Evolutionary conservation across 768 basidiomycete species (phyloP).

Genomic region (Pseudohyphozyma bogoriensis): DNA sequence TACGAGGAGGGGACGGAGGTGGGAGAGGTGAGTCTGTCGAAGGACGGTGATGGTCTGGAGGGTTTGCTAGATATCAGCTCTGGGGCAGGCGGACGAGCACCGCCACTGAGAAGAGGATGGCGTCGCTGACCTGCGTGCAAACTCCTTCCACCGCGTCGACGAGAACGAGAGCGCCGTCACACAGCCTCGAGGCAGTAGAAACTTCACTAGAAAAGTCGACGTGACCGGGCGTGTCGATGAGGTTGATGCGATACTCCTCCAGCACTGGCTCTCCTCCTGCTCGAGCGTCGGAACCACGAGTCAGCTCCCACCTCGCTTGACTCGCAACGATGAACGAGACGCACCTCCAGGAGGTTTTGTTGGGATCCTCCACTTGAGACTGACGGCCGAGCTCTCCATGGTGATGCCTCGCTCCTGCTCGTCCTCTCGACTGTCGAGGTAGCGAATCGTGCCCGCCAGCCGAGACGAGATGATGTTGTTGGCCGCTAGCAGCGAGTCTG

Average conservation of each 20-base stretch:
- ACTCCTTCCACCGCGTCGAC: constrained; percentile 98
- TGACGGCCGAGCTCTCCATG: constrained; percentile 96
- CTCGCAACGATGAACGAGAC: constrained; percentile 13
- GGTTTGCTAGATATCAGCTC: constrained; percentile 5
- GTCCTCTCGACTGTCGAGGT: constrained; percentile 89
- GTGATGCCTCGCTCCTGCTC: constrained; percentile 97
- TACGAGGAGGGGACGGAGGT: constrained; percentile 78
- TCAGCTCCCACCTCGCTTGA: constrained; percentile 47
- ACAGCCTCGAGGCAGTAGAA: constrained; percentile 81
- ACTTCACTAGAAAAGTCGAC: constrained; percentile 98
- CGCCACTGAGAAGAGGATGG: constrained; percentile 1
- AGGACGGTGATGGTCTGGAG: constrained; percentile 84
- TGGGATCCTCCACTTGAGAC: constrained; percentile 69
- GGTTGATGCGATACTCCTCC: constrained; percentile 74
- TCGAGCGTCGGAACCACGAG: not conserved
- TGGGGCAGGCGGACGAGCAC: too few species aligned
- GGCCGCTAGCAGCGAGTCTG: constrained; percentile 88
- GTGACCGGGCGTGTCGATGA: constrained; percentile 98
- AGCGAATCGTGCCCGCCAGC: constrained; percentile 93
- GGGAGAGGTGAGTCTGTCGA: constrained; percentile 85
- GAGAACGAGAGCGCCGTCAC: constrained; percentile 88
- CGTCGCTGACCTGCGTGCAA: constrained; percentile 73
- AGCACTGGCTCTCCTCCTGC: constrained; percentile 35
- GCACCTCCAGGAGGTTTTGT: constrained; percentile 42
- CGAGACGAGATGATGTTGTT: constrained; percentile 92